These are phyloP conservation scores for Herpotrichia juniperi DNA, from an alignment of 2,329 filamentous ascomycete genomes.

Conservation along the genomic window DNA sequence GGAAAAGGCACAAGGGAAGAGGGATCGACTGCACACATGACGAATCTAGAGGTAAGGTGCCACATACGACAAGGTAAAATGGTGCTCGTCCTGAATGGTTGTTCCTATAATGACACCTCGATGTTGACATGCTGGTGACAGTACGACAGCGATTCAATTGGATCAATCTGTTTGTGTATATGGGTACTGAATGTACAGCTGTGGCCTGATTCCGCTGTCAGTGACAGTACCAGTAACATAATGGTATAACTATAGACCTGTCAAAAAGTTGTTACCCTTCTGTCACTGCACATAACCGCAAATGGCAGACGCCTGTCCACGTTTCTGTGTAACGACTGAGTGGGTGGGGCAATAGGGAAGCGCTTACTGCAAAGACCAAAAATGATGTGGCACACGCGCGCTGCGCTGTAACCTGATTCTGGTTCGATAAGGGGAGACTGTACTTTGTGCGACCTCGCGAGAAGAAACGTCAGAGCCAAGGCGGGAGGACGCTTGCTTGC, in stretches of 20 bases:
- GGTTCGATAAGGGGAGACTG: slow-evolving; percentile 25
- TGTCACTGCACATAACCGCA: slow-evolving; percentile 32
- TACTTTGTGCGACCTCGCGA: slow-evolving; percentile 30
- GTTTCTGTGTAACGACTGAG: slow-evolving; percentile 31
- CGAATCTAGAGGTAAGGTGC: slow-evolving; percentile 20
- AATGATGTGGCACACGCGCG: slow-evolving; percentile 34
- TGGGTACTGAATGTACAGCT: slow-evolving; percentile 20
- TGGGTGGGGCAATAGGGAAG: slow-evolving; percentile 20
- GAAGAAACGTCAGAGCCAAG: slow-evolving; percentile 14
- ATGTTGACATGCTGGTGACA: slow-evolving; percentile 41
- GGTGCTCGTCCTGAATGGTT: slow-evolving; percentile 14
- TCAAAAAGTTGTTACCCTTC: slow-evolving; percentile 35
- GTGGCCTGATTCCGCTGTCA: slow-evolving; percentile 39
- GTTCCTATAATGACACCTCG: slow-evolving; percentile 28
- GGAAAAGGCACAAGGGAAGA: slow-evolving; percentile 7
- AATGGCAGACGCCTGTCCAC: slow-evolving; percentile 35
- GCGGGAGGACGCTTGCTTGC: slow-evolving; percentile 31
- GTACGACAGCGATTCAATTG: slow-evolving; percentile 22
- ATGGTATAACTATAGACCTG: slow-evolving; percentile 30
- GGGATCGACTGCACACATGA: slow-evolving; percentile 26
- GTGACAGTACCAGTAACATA: slow-evolving; percentile 23
- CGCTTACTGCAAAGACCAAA: slow-evolving; percentile 24
- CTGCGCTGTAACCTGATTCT: slow-evolving; percentile 41
- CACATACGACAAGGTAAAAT: slow-evolving; percentile 26
- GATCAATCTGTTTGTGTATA: slow-evolving; percentile 16